These are phyloP conservation scores for Aspergillus sp. DNA, from an alignment of 2,329 filamentous ascomycete species.

Conservation along the genomic window DNA sequence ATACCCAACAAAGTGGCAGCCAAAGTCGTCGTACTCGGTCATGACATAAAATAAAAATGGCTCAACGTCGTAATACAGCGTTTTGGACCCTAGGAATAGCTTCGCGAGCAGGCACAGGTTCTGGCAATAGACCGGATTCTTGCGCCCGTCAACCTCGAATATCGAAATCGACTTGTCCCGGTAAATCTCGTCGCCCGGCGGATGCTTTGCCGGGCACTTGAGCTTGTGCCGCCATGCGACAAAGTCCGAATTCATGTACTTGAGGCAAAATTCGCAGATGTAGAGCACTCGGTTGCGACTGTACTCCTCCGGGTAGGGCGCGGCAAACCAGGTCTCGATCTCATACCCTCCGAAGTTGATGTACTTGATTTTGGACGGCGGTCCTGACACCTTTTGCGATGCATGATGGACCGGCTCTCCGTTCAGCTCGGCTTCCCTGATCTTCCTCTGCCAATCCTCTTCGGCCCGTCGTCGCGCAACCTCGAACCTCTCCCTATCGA, in stretches of 20 bases:
- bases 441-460: constrained; percentile 73
- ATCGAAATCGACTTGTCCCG: constrained; percentile 89
- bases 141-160: constrained; percentile 90
- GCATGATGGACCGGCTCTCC: constrained; percentile 55
- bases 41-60: constrained; percentile 98
- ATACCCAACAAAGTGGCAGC: constrained; percentile 95
- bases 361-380: constrained; percentile 93
- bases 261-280: constrained; percentile 97
- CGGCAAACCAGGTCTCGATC: constrained; percentile 98
- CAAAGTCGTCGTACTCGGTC: constrained; percentile 78
- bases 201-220: constrained; percentile 93
- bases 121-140: constrained; percentile 92
- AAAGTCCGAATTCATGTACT: constrained; percentile 99
- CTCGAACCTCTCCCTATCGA: constrained; percentile 80
- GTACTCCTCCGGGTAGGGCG: constrained; percentile 96
- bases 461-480: constrained; percentile 84
- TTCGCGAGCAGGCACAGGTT: constrained; percentile 92
- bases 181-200: constrained; percentile 96
- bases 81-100: constrained; percentile 96
- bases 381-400: constrained; percentile 66
- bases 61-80: constrained; percentile 98
- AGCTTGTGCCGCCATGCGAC: constrained; percentile 96
- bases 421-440: constrained; percentile 53
- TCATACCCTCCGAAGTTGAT: constrained; percentile 97
- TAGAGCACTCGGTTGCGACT: constrained; percentile 94